Conservation (phyloP, 2,329 filamentous ascomycete species). For the Acephala macrosclerotiorum region DNA sequence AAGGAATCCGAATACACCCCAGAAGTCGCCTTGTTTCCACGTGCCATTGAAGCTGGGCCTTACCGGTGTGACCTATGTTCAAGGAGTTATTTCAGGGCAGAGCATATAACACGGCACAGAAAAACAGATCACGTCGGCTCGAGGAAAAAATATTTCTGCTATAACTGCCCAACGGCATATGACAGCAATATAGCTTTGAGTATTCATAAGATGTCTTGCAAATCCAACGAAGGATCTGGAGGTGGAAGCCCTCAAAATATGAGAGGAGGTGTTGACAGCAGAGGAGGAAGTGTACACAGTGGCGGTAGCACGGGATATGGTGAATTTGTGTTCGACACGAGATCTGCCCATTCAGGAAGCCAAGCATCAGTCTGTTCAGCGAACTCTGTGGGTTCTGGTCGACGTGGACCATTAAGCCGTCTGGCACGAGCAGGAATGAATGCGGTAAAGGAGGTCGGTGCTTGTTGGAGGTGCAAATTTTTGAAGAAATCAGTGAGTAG, state of each 20-base stretch:
- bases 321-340: constrained; percentile 21
- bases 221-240: not conserved
- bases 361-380: constrained; percentile 7
- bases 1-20: too few relatives aligned
- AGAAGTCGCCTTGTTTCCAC: too few relatives aligned
- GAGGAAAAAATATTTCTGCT: not conserved
- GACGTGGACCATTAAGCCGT: constrained; percentile 19
- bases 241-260: not conserved
- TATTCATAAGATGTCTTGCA: not conserved
- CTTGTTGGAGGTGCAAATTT: constrained; percentile 31
- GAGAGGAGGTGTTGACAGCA: not conserved
- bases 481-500: constrained; percentile 26
- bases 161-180: not conserved
- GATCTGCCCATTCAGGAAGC: constrained; percentile 19
- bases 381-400: constrained; percentile 10
- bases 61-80: constrained; percentile 2
- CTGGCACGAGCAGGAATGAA: constrained; percentile 24
- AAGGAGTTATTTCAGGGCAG: not conserved
- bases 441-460: constrained; percentile 20
- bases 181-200: not conserved
- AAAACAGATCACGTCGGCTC: not conserved
- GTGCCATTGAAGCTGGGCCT: not conserved
- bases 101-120: not conserved
- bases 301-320: constrained; percentile 8
- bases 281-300: constrained; percentile 15